Conservation (phyloP, 768 basidiomycete genomes). For the Kwoniella sp. region DNA sequence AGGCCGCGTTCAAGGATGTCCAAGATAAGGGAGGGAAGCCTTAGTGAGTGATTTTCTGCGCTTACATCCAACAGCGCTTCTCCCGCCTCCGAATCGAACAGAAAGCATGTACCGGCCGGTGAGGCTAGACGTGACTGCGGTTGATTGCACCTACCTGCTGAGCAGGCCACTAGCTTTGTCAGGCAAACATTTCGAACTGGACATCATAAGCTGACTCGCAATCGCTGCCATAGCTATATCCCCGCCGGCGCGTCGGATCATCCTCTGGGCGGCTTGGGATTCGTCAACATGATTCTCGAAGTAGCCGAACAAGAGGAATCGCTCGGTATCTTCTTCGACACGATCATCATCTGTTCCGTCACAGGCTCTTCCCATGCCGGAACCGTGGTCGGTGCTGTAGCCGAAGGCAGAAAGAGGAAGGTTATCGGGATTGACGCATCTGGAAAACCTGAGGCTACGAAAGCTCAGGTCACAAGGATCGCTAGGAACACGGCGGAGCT, state of each 20-base stretch:
- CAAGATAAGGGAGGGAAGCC: constrained; percentile 38
- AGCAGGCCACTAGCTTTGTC: no score
- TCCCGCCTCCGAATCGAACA: neutral
- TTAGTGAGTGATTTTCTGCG: constrained; percentile 28
- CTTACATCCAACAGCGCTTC: no score
- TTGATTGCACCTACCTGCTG: no score
- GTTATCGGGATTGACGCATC: constrained; percentile 44
- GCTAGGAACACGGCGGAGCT: constrained; percentile 31
- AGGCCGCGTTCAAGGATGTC: constrained; percentile 38
- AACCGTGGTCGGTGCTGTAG: constrained; percentile 32
- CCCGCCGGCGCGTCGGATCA: constrained; percentile 45
- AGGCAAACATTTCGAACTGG: no score
- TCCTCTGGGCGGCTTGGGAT: constrained; percentile 37
- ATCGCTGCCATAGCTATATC: constrained; percentile 33
- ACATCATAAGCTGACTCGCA: no score
- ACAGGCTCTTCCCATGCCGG: constrained; percentile 46
- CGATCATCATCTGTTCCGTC: constrained; percentile 39
- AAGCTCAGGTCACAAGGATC: constrained; percentile 34
- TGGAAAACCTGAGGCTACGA: constrained; percentile 37
- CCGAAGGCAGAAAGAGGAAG: constrained; percentile 36
- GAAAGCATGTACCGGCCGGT: no score
- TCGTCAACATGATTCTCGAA: constrained; percentile 36
- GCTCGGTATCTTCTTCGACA: constrained; percentile 39
- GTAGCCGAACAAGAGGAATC: constrained; percentile 36
- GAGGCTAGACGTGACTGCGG: no score